Base-by-base conservation (phyloP, 805 yeast genomes). In the Saccharomycopsis sp. region DNA sequence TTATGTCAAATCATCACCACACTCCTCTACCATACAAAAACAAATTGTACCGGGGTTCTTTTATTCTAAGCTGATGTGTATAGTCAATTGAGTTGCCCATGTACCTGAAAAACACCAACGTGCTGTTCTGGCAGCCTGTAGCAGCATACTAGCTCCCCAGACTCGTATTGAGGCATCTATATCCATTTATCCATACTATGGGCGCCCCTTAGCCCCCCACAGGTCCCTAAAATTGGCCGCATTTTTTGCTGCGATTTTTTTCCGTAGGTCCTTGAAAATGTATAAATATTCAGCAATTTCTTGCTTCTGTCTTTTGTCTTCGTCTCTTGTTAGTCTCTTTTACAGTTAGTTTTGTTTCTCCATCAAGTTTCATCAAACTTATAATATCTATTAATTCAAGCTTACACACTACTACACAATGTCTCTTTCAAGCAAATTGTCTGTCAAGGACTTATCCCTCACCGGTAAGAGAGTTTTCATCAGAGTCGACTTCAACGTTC, bases 401-500 rank as follows among this genome's bases (percentile, higher is more conserved):
- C 12, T 44, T 16, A 12, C 20, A 16, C 15, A 20, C 4, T 44
- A 44, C 15, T 44, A 55, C 37, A 65, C 51, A 54, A 94, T 94
- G 99, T 95, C 99, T 67, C 83, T 94, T 73, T 84, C 97, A 59
- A 88, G 81, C 76, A 94, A 94, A 79, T 82, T 94, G 68, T 86
- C 97, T 60, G 97, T 94, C 75, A 83, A 87, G 72, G 99, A 94
- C 76, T 79, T 94, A 67, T 83, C 84, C 73, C 84, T 90, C 74
- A 73, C 85, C 68, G 91, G 82, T 75, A 91, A 94, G 83, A 85
- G 97, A 74, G 99, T 94, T 75, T 91, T 94, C 79, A 92, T 94
- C 82, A 89, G 99, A 79, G 99, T 95, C 63, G 97, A 92, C 75
- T 88, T 88, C 83, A 88, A 88, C 78, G 96, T 88, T 65, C 96